These are phyloP conservation scores for Proliferodiscus dingleyae DNA, from an alignment of 2,329 filamentous ascomycete species.

Conservation along the genomic window DNA sequence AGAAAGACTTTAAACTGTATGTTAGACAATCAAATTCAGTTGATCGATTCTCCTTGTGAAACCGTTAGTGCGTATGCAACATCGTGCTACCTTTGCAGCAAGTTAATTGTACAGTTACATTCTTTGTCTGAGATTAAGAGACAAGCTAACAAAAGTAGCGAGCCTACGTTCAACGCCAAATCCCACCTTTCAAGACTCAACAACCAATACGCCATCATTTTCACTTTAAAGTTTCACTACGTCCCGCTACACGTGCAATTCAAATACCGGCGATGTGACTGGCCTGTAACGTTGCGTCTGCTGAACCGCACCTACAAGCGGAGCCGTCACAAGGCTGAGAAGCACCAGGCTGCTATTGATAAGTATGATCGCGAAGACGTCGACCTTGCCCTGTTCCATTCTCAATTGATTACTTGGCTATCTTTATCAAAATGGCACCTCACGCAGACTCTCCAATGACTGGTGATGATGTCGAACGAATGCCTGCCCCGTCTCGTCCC, in stretches of 20 bases:
- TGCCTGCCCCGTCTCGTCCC: conserved; percentile 27
- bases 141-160: too few species aligned
- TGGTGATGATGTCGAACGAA: conserved; percentile 15
- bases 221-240: neutral
- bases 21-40: neutral
- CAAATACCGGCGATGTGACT: conserved; percentile 14
- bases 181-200: conserved; percentile 1
- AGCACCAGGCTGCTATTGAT: neutral
- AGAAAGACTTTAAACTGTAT: neutral
- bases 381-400: neutral
- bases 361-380: neutral
- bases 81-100: neutral
- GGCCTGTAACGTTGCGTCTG: conserved; percentile 18
- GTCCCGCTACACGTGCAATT: neutral
- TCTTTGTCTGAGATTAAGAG: too few species aligned
- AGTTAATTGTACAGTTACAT: neutral
- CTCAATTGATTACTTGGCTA: neutral
- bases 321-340: conserved; percentile 16
- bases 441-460: conserved; percentile 21
- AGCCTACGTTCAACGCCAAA: neutral
- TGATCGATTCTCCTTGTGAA: neutral
- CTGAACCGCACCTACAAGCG: neutral
- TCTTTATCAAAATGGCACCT: conserved; percentile 22
- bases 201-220: neutral
- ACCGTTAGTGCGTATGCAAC: neutral